Base-by-base conservation (phyloP, 2,329 filamentous ascomycete species). In the Claviceps pazoutovae region DNA sequence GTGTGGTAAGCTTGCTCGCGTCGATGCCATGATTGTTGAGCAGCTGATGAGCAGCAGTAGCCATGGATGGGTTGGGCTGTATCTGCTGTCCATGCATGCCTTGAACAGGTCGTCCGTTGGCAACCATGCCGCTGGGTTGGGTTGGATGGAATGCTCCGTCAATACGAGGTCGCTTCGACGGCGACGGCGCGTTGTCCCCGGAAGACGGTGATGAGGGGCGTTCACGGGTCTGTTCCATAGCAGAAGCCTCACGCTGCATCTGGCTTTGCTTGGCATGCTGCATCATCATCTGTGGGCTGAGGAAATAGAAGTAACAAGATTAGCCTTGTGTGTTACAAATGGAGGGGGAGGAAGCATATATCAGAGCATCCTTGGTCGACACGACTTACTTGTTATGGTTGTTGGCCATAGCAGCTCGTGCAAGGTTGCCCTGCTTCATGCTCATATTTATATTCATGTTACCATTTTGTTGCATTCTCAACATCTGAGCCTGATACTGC, bases 201-300 rank as follows among this genome's bases (percentile, higher is more conserved):
- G 84, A 84, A 49, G 83, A 82, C 7, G 91, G 91, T 37, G 91
- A 95, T 53, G 84, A 82, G 30, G 88, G 84, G 54, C 89, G 81
- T 56, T 84, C 82, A 54, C 85, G 86, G 68, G 84, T 88, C 67
- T 85, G 84, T 60, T 95, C 88, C 79, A 93, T 88, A 56, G 84
- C 83, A 16, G 88, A 91, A 51, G 87, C 86, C 61, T 95, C 88
- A 54, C 88, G 79, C 65, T 91, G 86, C 86, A 95, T 94, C 64
- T 86, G 82, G 53, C 83, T 82, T 61, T 86, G 81, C 69, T 89
- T 83, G 66, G 79, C 78, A 60, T 82, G 78, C 56, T 82, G 79
- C 56, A 88, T 73, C 69, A 86, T 80, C 73, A 91, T 82, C 65
- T 86, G 81, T 39, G 82, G 81, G 51, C 81, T 85, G 42, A 17